These are phyloP conservation scores for Fusarium temperatum DNA, from an alignment of 2,329 filamentous ascomycete genomes.

Conservation along the genomic window DNA sequence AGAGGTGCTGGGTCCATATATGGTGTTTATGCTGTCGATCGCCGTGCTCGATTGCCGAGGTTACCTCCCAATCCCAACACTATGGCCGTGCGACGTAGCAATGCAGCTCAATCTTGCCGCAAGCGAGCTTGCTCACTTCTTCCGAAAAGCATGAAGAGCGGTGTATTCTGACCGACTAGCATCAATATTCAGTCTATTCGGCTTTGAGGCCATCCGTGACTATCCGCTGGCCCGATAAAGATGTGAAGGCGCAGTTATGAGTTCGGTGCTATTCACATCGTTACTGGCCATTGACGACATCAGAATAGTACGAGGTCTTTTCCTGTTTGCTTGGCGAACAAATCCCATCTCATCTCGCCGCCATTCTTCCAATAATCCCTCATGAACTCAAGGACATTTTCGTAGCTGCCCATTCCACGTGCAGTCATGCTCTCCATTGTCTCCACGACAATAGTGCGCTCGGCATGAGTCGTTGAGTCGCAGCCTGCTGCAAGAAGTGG, in stretches of 20 bases:
- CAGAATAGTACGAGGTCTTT: conserved; percentile 10
- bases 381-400: conserved; percentile 3
- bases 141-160: neutral
- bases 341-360: neutral
- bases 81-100: neutral
- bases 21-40: neutral
- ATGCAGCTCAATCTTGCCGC: neutral
- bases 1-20: neutral
- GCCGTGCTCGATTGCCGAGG: neutral
- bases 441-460: neutral
- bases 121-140: neutral
- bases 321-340: conserved; percentile 6
- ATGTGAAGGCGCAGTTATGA: neutral
- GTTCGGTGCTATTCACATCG: neutral
- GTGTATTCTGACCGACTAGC: neutral
- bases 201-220: neutral
- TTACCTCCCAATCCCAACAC: neutral
- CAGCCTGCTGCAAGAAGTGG: conserved; percentile 9
- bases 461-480: neutral
- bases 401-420: neutral
- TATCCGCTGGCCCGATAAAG: neutral
- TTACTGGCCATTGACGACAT: neutral
- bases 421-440: neutral
- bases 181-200: neutral
- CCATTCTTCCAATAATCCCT: conserved; percentile 12